These are phyloP conservation scores for Diaporthe humulicola DNA, from an alignment of 2,329 filamentous ascomycete genomes.

Conservation along the genomic window DNA sequence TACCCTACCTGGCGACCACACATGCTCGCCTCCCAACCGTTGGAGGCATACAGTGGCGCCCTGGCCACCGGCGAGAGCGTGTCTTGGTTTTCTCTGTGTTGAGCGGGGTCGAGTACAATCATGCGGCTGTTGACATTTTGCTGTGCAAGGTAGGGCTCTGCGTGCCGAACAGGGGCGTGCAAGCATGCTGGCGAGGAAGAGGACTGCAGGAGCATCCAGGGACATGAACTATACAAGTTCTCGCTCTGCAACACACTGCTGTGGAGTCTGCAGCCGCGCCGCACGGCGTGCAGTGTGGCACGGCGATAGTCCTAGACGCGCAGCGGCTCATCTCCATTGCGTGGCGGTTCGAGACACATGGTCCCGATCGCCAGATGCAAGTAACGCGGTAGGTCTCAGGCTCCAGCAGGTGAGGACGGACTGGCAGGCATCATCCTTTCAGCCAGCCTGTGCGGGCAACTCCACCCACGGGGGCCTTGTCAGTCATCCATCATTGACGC, in stretches of 20 bases:
- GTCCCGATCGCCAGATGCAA: constrained; percentile 20
- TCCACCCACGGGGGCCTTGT: background rate
- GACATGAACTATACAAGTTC: background rate
- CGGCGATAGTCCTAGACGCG: constrained; percentile 1
- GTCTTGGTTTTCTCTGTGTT: background rate
- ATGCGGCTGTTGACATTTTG: background rate
- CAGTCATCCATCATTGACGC: background rate
- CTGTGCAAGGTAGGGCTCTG: background rate
- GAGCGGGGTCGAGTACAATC: no score
- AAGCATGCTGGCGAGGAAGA: background rate
- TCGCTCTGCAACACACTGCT: background rate
- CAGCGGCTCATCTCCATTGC: constrained; percentile 22
- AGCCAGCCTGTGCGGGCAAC: background rate
- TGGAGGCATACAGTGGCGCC: background rate
- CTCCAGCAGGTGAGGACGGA: background rate
- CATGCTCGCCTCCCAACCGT: background rate
- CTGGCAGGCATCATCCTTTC: background rate
- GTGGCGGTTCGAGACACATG: constrained; percentile 3
- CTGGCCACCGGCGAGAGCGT: background rate
- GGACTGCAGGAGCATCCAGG: background rate
- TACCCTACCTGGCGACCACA: background rate
- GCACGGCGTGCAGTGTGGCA: background rate
- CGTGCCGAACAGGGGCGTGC: background rate
- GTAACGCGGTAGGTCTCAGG: background rate
- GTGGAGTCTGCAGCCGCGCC: constrained; percentile 13